A percentile compares a stretch with the other conserved stretches of the same genome.
These are phyloP conservation scores for Diplodia scrobiculata DNA, from an alignment of 2,329 filamentous ascomycete genomes.

Conservation along the genomic window DNA sequence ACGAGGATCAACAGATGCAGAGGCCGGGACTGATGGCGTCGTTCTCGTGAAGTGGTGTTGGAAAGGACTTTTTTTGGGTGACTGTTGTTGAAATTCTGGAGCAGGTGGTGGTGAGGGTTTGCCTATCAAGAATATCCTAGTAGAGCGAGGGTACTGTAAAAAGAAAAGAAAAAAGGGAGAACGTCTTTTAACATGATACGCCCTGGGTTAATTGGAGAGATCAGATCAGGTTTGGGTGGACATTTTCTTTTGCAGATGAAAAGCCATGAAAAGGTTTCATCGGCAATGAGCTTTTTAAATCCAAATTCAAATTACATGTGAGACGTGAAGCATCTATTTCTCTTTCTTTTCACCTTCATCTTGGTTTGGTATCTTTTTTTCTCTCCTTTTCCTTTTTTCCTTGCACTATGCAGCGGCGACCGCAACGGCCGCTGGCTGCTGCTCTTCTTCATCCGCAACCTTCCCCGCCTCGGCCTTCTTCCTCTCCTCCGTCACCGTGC, in stretches of 20 bases:
- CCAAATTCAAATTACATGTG: neutral
- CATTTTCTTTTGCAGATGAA: neutral
- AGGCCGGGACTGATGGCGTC: conserved; percentile 1
- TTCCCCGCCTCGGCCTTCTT: neutral
- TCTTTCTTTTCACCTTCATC: neutral
- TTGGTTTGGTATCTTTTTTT: neutral
- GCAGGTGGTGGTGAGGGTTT: neutral
- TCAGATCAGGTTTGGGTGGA: no score
- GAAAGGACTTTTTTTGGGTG: neutral
- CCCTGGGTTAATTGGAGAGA: neutral
- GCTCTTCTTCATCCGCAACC: no score
- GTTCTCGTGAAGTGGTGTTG: neutral
- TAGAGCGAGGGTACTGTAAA: neutral
- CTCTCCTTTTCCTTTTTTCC: no score
- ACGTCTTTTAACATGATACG: neutral
- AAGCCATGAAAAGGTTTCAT: neutral
- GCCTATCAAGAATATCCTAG: neutral
- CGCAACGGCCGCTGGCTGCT: neutral
- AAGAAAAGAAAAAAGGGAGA: neutral
- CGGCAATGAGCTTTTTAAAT: neutral
- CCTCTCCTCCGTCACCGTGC: conserved; percentile 13
- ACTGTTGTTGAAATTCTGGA: neutral
- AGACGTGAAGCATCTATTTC: neutral
- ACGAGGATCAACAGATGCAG: conserved; percentile 5
- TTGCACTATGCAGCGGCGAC: conserved; percentile 2